These are phyloP conservation scores for Candida loeiensis DNA, from an alignment of 805 yeast genomes.

Conservation along the genomic window DNA sequence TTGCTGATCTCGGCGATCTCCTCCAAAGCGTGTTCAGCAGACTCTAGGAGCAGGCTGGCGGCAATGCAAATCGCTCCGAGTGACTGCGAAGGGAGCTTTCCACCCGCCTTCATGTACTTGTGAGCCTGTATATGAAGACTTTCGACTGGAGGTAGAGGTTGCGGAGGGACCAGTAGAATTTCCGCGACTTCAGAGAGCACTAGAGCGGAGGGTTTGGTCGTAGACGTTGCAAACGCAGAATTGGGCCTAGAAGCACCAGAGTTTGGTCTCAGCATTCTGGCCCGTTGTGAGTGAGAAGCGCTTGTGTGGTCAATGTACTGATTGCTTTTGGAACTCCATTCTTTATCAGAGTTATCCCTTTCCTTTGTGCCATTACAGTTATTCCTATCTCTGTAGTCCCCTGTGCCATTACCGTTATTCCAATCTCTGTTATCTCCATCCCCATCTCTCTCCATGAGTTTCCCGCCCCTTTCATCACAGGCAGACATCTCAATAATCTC, in stretches of 20 bases:
- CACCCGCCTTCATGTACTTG: constrained; percentile 13
- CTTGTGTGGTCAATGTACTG: too few species aligned
- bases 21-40: background rate
- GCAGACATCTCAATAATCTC: constrained; percentile 9
- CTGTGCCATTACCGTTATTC: too few species aligned
- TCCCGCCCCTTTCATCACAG: background rate
- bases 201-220: background rate
- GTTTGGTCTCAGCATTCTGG: background rate
- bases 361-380: too few species aligned
- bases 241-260: background rate
- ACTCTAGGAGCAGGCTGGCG: background rate
- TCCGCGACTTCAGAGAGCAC: background rate
- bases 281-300: background rate
- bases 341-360: too few species aligned
- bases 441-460: background rate
- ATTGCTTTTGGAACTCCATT: too few species aligned
- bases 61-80: constrained; percentile 5
- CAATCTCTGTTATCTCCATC: background rate
- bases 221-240: background rate
- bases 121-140: constrained; percentile 23
- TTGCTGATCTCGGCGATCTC: background rate
- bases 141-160: background rate
- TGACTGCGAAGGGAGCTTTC: constrained; percentile 17
- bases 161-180: background rate
- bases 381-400: too few species aligned